phyloP scores from a whole-genome alignment of 1,284 basidiomycete genomes.

The Tilletia indica region DNA sequence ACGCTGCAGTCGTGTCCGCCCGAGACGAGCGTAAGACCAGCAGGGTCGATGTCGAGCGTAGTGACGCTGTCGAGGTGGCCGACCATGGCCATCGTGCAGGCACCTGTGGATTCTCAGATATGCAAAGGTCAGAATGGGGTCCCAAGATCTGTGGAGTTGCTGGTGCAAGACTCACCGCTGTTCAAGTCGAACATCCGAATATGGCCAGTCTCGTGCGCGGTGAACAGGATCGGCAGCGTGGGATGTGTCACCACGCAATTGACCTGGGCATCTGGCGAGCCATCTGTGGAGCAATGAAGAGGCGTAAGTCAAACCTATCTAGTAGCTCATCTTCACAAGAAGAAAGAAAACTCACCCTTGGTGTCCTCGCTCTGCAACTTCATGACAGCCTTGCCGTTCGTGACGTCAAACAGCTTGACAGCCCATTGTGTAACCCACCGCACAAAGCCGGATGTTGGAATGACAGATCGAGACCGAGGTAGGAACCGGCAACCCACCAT shows the following conservation, averaged over 20 bases:
- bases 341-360: constrained; percentile 58
- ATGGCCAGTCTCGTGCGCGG: constrained; percentile 89
- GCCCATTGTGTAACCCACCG: constrained; percentile 87
- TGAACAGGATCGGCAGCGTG: constrained; percentile 80
- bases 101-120: constrained; percentile 59
- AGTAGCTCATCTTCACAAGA: no score
- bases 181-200: constrained; percentile 83
- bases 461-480: constrained; percentile 77
- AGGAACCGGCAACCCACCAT: constrained; percentile 61
- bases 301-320: not conserved
- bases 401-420: constrained; percentile 85
- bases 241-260: constrained; percentile 89
- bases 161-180: constrained; percentile 64
- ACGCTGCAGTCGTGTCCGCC: constrained; percentile 90
- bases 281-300: constrained; percentile 61
- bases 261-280: constrained; percentile 72
- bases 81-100: constrained; percentile 81
- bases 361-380: constrained; percentile 68
- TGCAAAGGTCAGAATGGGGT: constrained; percentile 7
- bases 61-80: constrained; percentile 90
- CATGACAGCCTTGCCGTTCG: constrained; percentile 75
- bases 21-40: constrained; percentile 81
- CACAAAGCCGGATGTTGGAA: constrained; percentile 57
- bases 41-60: constrained; percentile 80
- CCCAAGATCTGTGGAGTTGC: not conserved